Base-by-base conservation (phyloP, 768 basidiomycete genomes). In the Suillus hirtellus region DNA sequence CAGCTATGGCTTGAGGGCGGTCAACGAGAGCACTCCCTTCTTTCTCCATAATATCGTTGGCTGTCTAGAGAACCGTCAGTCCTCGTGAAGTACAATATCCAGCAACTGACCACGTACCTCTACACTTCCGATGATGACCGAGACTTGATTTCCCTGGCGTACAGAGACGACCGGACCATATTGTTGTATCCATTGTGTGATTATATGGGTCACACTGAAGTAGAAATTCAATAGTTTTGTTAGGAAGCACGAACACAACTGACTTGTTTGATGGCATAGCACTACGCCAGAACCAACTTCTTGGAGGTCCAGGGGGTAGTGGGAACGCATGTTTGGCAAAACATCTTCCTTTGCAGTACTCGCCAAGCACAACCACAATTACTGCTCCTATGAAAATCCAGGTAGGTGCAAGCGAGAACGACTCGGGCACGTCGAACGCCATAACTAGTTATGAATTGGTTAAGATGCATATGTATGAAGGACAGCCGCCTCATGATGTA, bases 11-110 rank as follows among this genome's bases (percentile, higher is more conserved):
- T 2, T 69, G 65, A 6, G 85, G 85, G 50, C 85, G 70, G 67
- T 86, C 85, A 0, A 77, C 79, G 14, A 81, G 72, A 0, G 75
- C 67, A 1, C 81, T 81, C 2, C 84, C 84, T 67, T 85, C 82
- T 61, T 81, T 81, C 70, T 86, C 85, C 82, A 86, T 82, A 55
- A 86, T 80, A 5, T 85, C 83, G 1, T 83, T 76, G 0, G 85
- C 83, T 11, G 82, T 82, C 65, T 84, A 59, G 8, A 43, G 24
- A 11, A 5, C n/a, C 35, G n/a, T 55, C 7, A 12, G 12, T 35
- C 35, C 12, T 21, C 7, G 35, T 7, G 35, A 37, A 76, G 50
- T 79, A 67, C 27, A 3, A 21, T 60, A 17, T 21, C 4, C 8
- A 62, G 59, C 12, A 65, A 55, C 19, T 46, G 44, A 61, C 17